Evolutionary conservation across 305 asterid species (phyloP).

Genomic region (Fraxinus baroniana): DNA sequence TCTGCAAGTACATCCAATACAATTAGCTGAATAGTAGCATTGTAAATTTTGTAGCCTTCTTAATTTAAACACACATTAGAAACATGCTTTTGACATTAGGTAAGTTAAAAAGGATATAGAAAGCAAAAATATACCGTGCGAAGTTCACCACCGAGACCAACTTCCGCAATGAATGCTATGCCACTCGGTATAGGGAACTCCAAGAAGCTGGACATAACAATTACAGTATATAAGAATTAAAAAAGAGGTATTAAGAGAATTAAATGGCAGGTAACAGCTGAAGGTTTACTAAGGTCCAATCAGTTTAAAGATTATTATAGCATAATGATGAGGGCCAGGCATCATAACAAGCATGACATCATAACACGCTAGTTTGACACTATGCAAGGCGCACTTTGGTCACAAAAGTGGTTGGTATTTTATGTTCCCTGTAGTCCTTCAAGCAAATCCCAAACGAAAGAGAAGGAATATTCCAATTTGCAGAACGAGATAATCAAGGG

Average conservation of each 20-base stretch:
- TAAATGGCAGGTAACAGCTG: not conserved
- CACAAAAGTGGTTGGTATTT: not conserved
- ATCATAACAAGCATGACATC: not conserved
- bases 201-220: slow-evolving; percentile 55
- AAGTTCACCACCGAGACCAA: slow-evolving; percentile 92
- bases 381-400: not conserved
- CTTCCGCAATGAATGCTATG: slow-evolving; percentile 82
- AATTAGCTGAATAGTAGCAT: not conserved
- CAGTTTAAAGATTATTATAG: not conserved
- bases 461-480: not conserved
- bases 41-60: not conserved
- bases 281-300: not conserved
- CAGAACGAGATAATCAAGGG: not conserved
- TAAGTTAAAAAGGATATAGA: not conserved
- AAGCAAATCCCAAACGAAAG: not conserved
- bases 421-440: not conserved
- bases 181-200: slow-evolving; percentile 84
- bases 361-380: not conserved
- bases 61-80: not conserved
- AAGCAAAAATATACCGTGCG: slow-evolving; percentile 53
- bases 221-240: not conserved
- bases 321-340: not conserved
- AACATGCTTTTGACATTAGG: not conserved
- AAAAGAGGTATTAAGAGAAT: not conserved
- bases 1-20: not conserved